These are phyloP conservation scores for Geotrichum macrosporum DNA, from an alignment of 1,139 yeast genomes.

Conservation along the genomic window DNA sequence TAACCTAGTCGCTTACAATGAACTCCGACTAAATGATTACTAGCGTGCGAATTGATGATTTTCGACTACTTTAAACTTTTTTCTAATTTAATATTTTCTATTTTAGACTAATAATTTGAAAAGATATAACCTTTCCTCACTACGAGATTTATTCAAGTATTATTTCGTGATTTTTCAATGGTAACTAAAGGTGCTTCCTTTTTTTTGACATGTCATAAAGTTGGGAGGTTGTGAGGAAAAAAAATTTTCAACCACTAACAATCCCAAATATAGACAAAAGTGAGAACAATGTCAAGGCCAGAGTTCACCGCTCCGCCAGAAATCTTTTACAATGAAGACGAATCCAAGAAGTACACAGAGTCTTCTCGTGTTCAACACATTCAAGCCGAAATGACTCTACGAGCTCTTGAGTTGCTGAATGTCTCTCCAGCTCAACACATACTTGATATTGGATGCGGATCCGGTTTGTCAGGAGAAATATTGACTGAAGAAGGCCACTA, in stretches of 20 bases:
- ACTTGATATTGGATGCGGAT: slow-evolving; percentile 95
- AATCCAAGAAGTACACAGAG: slow-evolving; percentile 82
- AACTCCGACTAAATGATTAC: not conserved
- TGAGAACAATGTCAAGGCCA: slow-evolving; percentile 98
- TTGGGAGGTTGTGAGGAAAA: slow-evolving; percentile 9
- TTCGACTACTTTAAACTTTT: too few relatives aligned
- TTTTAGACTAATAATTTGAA: too few relatives aligned
- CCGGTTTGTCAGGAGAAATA: slow-evolving; percentile 93
- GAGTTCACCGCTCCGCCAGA: slow-evolving; percentile 98
- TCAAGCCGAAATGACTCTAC: slow-evolving; percentile 93
- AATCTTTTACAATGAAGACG: slow-evolving; percentile 84
- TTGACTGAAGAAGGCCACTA: slow-evolving; percentile 88
- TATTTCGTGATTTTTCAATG: too few relatives aligned
- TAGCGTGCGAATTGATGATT: too few relatives aligned
- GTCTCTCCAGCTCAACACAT: slow-evolving; percentile 62
- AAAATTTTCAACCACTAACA: slow-evolving; percentile 4
- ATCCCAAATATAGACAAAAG: too few relatives aligned
- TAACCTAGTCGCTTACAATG: slow-evolving; percentile 40
- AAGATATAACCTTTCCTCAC: too few relatives aligned
- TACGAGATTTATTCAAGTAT: too few relatives aligned
- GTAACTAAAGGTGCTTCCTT: too few relatives aligned
- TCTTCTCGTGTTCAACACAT: slow-evolving; percentile 96
- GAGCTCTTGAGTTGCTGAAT: slow-evolving; percentile 84
- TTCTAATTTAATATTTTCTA: too few relatives aligned
- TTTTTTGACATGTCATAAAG: not conserved